phyloP scores from a whole-genome alignment of 345 rosid species.

The Leavenworthia alabamica region DNA sequence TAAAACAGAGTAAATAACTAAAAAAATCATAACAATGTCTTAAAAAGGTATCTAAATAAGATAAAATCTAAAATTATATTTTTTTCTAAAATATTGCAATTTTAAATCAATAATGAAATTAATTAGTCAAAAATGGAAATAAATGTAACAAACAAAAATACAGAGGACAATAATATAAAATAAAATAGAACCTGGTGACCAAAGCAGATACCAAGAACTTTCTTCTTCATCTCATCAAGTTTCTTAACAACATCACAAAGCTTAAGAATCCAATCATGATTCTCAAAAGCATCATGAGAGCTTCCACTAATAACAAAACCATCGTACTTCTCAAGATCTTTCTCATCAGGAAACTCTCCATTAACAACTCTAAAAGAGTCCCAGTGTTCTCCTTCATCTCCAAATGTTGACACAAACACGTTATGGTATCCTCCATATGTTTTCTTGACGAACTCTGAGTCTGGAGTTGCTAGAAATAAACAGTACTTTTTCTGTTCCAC shows the following conservation, averaged over 20 bases:
- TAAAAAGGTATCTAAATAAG: no score
- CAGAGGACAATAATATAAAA: not conserved
- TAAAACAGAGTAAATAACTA: no score
- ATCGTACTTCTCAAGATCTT: slow-evolving; percentile 54
- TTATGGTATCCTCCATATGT: slow-evolving; percentile 74
- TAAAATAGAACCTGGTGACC: slow-evolving; percentile 78
- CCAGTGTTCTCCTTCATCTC: slow-evolving; percentile 79
- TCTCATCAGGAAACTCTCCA: slow-evolving; percentile 69
- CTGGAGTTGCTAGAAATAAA: slow-evolving; percentile 62
- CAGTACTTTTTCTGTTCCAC: slow-evolving; percentile 43
- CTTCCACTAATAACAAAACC: slow-evolving; percentile 87
- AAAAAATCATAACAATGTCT: no score
- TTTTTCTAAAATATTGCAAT: no score
- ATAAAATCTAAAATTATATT: no score
- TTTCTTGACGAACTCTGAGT: slow-evolving; percentile 65
- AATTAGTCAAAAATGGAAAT: not conserved
- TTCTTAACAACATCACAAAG: slow-evolving; percentile 59
- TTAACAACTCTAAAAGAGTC: slow-evolving; percentile 64
- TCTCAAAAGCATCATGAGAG: slow-evolving; percentile 70
- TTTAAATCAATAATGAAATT: not conserved
- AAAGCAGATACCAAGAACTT: slow-evolving; percentile 81
- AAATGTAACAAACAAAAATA: not conserved
- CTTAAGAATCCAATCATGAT: slow-evolving; percentile 65
- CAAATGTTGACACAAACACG: slow-evolving; percentile 64
- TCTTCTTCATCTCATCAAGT: slow-evolving; percentile 70